Evolutionary conservation across 345 rosid species (phyloP), one percentile per base, ranked within the genome.

Genomic region (Hibiscus syriacus): DNA sequence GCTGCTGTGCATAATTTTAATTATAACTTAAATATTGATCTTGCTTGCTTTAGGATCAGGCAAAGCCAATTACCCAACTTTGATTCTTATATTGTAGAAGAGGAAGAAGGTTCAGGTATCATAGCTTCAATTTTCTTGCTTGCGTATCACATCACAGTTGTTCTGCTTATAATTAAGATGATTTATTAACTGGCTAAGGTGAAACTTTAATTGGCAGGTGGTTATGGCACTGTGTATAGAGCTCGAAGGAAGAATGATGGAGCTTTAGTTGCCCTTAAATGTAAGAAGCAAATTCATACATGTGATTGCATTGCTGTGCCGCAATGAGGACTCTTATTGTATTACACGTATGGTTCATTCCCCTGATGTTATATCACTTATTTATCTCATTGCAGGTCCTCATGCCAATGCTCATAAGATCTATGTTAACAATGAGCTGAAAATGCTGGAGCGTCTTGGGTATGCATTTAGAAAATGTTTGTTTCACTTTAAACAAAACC

Each of bases 371-470:
- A 19, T 25, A 13, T 46, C 48, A 17, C 30, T 5, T 16, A 71
- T 45, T 32, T 55, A 57, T 76, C 65, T 70, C 13, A 26, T 22
- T 69, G 41, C 85, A 94, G 99, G 89, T 67, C 98, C 97, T 71
- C 93, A 92, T 78, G 83, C 81, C 77, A 88, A 88, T 72, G 98
- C 92, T 69, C 89, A 82, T 73, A 84, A 74, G 56, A 74, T 83
- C 55, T 88, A 89, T 72, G 78, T 85, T 50, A 77, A n/a, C 71
- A 94, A 92, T 75, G 99, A 94, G 71, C 73, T 78, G 50, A 73
- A 83, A 79, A 94, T 90, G 97, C 81, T 94, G 74, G 97, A 94
- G 74, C 89, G 85, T 66, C 92, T 94, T 67, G 99, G 99, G 99
- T 94, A 84, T 77, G 77, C 16, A 62, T 76, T 34, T 48, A 23